phyloP scores from a whole-genome alignment of 2,329 filamentous ascomycete genomes.

The Penicillium sp. region DNA sequence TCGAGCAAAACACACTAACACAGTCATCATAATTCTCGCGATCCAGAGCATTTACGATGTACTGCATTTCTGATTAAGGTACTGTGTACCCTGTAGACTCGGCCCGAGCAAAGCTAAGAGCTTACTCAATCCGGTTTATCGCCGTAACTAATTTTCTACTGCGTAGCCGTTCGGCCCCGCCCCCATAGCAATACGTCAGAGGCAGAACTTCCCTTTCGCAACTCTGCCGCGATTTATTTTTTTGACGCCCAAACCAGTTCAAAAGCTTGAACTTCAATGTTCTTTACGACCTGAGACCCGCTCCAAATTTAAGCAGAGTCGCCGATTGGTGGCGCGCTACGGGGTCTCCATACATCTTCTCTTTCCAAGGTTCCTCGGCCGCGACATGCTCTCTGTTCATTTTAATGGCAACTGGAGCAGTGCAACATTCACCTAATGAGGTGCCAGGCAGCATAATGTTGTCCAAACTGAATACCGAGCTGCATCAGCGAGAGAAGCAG shows the following conservation, averaged over 20 bases:
- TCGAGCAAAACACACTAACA: too few relatives aligned
- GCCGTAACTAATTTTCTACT: slow-evolving; percentile 21
- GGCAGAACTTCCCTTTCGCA: slow-evolving; percentile 14
- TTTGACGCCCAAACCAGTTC: slow-evolving; percentile 1
- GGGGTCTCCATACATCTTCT: slow-evolving; percentile 19
- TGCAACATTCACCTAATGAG: slow-evolving; percentile 36
- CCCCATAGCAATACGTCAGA: slow-evolving; percentile 26
- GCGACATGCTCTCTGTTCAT: slow-evolving; percentile 33
- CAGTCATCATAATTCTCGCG: too few relatives aligned
- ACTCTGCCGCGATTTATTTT: slow-evolving; percentile 5
- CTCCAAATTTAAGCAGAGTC: slow-evolving; percentile 13
- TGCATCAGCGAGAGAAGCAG: slow-evolving; percentile 32
- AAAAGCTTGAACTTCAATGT: slow-evolving; percentile 8
- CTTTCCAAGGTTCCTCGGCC: slow-evolving; percentile 13
- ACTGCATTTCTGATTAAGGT: too few relatives aligned
- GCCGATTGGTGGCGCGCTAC: slow-evolving; percentile 26
- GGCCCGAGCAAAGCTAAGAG: slow-evolving; percentile 14
- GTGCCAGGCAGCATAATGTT: slow-evolving; percentile 22
- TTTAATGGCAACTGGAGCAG: slow-evolving; percentile 41
- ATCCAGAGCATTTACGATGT: too few relatives aligned
- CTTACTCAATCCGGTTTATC: slow-evolving; percentile 24
- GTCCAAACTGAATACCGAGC: slow-evolving; percentile 18
- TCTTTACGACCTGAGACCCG: slow-evolving; percentile 9
- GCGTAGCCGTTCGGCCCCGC: slow-evolving; percentile 22
- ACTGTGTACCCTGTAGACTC: too few relatives aligned